phyloP scores from a whole-genome alignment of 805 yeast genomes.

The Cephaloascus fragrans region DNA sequence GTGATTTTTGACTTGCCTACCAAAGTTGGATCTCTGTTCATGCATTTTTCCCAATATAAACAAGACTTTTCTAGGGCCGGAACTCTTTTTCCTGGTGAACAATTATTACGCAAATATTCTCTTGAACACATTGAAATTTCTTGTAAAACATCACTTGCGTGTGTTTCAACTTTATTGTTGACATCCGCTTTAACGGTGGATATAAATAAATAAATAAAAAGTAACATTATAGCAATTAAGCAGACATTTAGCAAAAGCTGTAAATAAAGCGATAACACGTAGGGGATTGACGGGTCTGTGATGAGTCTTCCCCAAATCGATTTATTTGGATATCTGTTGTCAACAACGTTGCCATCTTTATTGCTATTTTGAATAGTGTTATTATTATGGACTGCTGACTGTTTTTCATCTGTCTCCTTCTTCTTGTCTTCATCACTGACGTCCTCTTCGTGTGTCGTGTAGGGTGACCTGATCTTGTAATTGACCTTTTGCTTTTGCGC shows the following conservation, averaged over 20 bases:
- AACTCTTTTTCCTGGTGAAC: constrained; percentile 52
- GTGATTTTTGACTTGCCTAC: constrained; percentile 64
- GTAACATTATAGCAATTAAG: constrained; percentile 40
- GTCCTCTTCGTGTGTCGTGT: constrained; percentile 5
- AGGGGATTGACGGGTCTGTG: constrained; percentile 42
- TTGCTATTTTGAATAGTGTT: background rate
- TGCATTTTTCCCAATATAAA: constrained; percentile 69
- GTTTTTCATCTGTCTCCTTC: background rate
- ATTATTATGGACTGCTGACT: too few species aligned
- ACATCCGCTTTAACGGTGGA: constrained; percentile 60
- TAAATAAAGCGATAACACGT: constrained; percentile 48
- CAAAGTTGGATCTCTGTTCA: constrained; percentile 64
- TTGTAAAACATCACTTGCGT: constrained; percentile 47
- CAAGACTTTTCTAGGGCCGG: constrained; percentile 72
- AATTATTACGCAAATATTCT: constrained; percentile 63
- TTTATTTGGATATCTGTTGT: background rate
- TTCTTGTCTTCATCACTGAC: background rate
- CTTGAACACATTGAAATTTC: constrained; percentile 62
- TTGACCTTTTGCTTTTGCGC: background rate
- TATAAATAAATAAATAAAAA: constrained; percentile 40
- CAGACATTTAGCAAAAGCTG: constrained; percentile 52
- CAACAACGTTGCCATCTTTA: background rate
- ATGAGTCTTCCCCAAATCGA: constrained; percentile 1
- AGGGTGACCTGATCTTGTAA: constrained; percentile 9
- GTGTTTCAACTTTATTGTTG: constrained; percentile 53